Conservation (phyloP, 2,329 filamentous ascomycete species). For the Trichoderma citrinoviride region DNA sequence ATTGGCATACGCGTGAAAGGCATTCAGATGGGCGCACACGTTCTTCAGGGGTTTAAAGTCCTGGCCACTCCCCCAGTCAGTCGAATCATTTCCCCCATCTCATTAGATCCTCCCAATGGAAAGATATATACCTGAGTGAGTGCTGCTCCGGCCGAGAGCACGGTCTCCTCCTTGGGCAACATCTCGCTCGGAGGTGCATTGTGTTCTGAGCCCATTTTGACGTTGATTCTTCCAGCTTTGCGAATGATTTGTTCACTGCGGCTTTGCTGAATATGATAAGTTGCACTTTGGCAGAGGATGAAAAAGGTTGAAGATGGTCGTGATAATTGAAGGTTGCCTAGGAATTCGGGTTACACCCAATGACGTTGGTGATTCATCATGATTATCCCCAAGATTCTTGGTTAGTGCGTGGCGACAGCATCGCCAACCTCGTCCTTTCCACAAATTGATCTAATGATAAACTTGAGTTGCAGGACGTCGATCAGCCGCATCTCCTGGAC, state of each 20-base stretch:
- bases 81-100: not conserved
- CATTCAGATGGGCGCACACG: constrained; percentile 80
- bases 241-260: no score
- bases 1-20: constrained; percentile 79
- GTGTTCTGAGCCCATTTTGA: not conserved
- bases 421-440: not conserved
- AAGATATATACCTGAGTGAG: constrained; percentile 50
- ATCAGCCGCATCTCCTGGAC: no score
- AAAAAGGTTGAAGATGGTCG: not conserved
- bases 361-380: constrained; percentile 14
- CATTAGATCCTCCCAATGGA: no score
- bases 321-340: no score
- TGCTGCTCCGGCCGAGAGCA: constrained; percentile 60
- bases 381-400: no score
- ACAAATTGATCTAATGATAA: not conserved
- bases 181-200: constrained; percentile 42
- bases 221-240: not conserved
- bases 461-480: no score
- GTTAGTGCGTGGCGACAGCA: not conserved
- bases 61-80: constrained; percentile 34
- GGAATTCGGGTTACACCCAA: not conserved
- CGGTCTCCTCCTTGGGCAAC: constrained; percentile 53
- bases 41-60: constrained; percentile 69
- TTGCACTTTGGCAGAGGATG: not conserved
- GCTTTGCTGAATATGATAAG: not conserved